Percentiles rank a stretch among this genome's conserved stretches.
Evolutionary conservation across 345 rosid genomes (phyloP).

Genomic region (Anacardium occidentale): DNA sequence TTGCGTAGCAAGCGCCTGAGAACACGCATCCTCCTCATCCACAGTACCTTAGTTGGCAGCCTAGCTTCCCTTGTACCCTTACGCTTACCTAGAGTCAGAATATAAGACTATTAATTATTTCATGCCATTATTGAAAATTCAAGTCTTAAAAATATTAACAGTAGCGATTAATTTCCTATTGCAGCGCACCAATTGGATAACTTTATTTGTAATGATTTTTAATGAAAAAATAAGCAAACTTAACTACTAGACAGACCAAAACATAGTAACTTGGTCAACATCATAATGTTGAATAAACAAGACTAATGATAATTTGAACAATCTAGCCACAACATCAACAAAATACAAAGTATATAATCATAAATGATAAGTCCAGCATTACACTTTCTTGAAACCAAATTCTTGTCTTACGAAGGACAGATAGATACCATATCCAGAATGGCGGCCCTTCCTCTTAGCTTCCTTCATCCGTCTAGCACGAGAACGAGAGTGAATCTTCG

Average conservation of each 20-base stretch:
- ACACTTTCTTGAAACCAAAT: background rate
- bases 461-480: slow-evolving; percentile 83
- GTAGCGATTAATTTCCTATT: background rate
- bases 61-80: slow-evolving; percentile 98
- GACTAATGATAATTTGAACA: background rate
- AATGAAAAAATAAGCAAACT: background rate
- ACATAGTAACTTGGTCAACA: background rate
- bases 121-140: background rate
- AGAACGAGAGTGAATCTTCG: slow-evolving; percentile 93
- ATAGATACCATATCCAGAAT: slow-evolving; percentile 86
- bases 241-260: background rate
- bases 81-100: slow-evolving; percentile 63
- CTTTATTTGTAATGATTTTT: background rate
- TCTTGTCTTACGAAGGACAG: background rate
- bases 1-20: slow-evolving; percentile 86
- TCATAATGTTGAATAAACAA: too few relatives aligned
- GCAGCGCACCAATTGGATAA: background rate
- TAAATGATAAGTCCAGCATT: background rate
- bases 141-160: too few relatives aligned
- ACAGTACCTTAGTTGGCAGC: slow-evolving; percentile 84
- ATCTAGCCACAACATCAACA: background rate
- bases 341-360: background rate
- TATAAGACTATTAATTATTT: background rate
- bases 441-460: slow-evolving; percentile 95
- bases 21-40: slow-evolving; percentile 99